phyloP scores from a whole-genome alignment of 768 basidiomycete genomes.

The Lactarius evosmus region DNA sequence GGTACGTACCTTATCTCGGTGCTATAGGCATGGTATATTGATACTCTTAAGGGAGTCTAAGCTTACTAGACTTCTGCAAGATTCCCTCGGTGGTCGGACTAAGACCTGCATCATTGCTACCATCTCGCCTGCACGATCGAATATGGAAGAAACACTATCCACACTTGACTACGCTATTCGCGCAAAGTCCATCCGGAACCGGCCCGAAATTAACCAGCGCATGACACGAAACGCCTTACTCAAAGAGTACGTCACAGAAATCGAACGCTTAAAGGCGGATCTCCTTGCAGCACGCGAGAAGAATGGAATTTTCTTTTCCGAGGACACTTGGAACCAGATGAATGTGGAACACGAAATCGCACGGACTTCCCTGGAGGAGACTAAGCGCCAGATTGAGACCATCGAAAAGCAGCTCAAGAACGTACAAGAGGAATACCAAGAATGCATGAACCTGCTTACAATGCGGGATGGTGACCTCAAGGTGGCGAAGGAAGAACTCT shows the following conservation, averaged over 20 bases:
- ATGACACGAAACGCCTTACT: slow-evolving; percentile 90
- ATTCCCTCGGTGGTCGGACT: slow-evolving; percentile 95
- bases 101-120: slow-evolving; percentile 99
- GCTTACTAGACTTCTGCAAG: slow-evolving; percentile 94
- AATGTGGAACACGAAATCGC: slow-evolving; percentile 70
- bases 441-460: slow-evolving; percentile 74
- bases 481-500: slow-evolving; percentile 53
- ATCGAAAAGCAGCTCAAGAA: slow-evolving; percentile 77
- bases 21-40: background rate
- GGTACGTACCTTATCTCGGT: slow-evolving; percentile 45
- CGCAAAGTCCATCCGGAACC: slow-evolving; percentile 93
- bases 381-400: slow-evolving; percentile 76
- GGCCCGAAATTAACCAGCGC: slow-evolving; percentile 92
- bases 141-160: slow-evolving; percentile 95
- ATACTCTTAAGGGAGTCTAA: slow-evolving; percentile 75
- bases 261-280: slow-evolving; percentile 89
- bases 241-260: slow-evolving; percentile 91
- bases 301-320: slow-evolving; percentile 92
- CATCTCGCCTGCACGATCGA: slow-evolving; percentile 88
- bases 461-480: slow-evolving; percentile 75
- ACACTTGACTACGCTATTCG: slow-evolving; percentile 95
- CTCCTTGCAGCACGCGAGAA: slow-evolving; percentile 90
- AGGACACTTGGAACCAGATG: slow-evolving; percentile 87
- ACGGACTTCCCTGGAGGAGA: slow-evolving; percentile 77
- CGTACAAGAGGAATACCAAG: slow-evolving; percentile 88